Evolutionary conservation across 1,139 yeast species (phyloP).

Genomic region (Suhomyces ambrosiae): DNA sequence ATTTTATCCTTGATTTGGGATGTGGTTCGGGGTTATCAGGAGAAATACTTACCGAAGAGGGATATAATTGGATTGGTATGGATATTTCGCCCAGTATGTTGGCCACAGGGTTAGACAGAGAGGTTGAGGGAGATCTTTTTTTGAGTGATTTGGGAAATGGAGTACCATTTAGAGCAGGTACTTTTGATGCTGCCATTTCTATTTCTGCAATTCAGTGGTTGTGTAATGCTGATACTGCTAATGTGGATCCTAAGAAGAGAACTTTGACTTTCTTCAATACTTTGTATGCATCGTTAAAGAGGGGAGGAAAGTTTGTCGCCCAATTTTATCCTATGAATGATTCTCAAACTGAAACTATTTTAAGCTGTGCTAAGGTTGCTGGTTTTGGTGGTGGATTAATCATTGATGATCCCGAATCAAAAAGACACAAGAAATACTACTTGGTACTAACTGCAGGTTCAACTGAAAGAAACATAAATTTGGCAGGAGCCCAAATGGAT

Average conservation of each 20-base stretch:
- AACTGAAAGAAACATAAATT: slow-evolving; percentile 66
- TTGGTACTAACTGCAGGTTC: slow-evolving; percentile 88
- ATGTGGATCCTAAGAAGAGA: slow-evolving; percentile 85
- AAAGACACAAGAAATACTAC: slow-evolving; percentile 87
- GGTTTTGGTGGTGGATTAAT: slow-evolving; percentile 97
- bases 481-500: slow-evolving; percentile 80
- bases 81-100: slow-evolving; percentile 96
- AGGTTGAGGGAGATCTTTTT: slow-evolving; percentile 89
- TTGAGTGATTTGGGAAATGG: slow-evolving; percentile 93
- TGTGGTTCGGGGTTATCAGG: slow-evolving; percentile 98
- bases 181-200: slow-evolving; percentile 95
- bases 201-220: slow-evolving; percentile 98
- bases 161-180: slow-evolving; percentile 92
- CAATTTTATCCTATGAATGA: slow-evolving; percentile 96
- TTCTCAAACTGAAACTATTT: slow-evolving; percentile 73
- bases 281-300: slow-evolving; percentile 76
- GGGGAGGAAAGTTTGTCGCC: slow-evolving; percentile 97
- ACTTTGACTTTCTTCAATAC: slow-evolving; percentile 82
- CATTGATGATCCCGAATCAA: slow-evolving; percentile 90
- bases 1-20: slow-evolving; percentile 85
- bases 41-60: slow-evolving; percentile 90
- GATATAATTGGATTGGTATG: slow-evolving; percentile 95
- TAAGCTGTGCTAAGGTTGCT: slow-evolving; percentile 85
- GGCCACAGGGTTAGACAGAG: slow-evolving; percentile 90
- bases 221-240: slow-evolving; percentile 88